Evolutionary conservation across 2,329 filamentous ascomycete species (phyloP), one percentile per base, ranked within the genome.

Genomic region (Pseudogymnoascus sp.): DNA sequence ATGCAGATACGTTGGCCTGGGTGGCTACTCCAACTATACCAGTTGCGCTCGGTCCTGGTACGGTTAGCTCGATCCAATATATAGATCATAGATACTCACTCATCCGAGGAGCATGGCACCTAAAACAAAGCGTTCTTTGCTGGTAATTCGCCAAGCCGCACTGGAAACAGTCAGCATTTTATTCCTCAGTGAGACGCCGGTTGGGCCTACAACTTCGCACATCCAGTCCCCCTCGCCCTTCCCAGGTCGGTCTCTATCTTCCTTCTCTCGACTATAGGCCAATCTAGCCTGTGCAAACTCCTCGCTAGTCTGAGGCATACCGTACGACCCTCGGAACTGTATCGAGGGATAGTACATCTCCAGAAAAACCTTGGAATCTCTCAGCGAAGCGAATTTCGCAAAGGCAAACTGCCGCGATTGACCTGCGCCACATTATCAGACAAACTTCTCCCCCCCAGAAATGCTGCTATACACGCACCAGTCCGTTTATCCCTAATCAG

Each of bases 401-500:
- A 85, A 85, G 3, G 81, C 83, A 71, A 85, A 80, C 66, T 80
- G 78, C 65, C 82, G 79, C 25, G 83, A 84, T 66, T 79, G 72
- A 67, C 81, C 83, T 85, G 65, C 61, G 7, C 11, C 31, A 61
- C 31, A 8, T 41, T 37, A 25, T 61, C 37, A 61, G 57, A 61
- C 21, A 37, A 39, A 34, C 31, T 11, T 1, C 11, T 2, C 7
- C 4, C 8, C 8, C 6, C 25, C 3, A 19, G 41, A 60, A 31
- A 28, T 62, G 37, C 2, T 36, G 31, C 67, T 60, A 67, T 63
- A 61, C 41, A 60, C 72, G 67, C 75, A 85, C 83, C 83, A 19
- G 82, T 85, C 66, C 82, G 80, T 64, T 82, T 79, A 68, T 85
- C 83, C 65, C 82, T 81, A 68, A 85, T 85, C 62, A 85, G 76